These are phyloP conservation scores for Globisporangium acanthophoron DNA, from an alignment of 352 stramenopile species.

Conservation along the genomic window DNA sequence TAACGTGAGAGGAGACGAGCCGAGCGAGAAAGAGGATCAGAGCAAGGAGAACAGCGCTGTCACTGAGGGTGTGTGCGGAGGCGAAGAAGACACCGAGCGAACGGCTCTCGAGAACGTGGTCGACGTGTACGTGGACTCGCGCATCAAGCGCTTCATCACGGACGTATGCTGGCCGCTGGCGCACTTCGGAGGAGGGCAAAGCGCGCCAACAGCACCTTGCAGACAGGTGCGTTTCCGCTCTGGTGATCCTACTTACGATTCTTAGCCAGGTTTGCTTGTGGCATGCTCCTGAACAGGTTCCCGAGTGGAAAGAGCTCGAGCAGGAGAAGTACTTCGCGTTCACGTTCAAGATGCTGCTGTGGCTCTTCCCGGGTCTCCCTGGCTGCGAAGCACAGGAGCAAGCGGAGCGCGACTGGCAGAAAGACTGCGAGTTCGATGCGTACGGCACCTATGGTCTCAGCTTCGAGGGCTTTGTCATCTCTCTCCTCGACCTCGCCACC, in stretches of 20 bases:
- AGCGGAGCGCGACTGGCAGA: conserved; percentile 35
- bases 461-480: conserved; percentile 39
- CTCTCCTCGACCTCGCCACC: conserved; percentile 38
- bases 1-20: not conserved
- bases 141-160: conserved; percentile 29
- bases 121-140: conserved; percentile 33
- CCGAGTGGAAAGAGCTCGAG: conserved; percentile 33
- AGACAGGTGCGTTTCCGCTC: not conserved
- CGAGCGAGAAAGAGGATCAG: not conserved
- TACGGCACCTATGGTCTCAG: conserved; percentile 31
- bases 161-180: conserved; percentile 46
- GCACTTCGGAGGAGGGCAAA: conserved; percentile 21
- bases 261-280: not conserved
- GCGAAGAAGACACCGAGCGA: not conserved
- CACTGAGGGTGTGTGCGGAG: not conserved
- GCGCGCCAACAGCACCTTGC: not conserved
- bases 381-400: conserved; percentile 34
- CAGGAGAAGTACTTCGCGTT: conserved; percentile 43
- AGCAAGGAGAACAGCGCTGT: not conserved
- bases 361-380: conserved; percentile 45
- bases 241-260: too few relatives aligned
- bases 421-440: conserved; percentile 47
- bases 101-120: conserved; percentile 14
- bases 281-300: conserved; percentile 8
- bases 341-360: conserved; percentile 36